Evolutionary conservation across 164 flowering plant genomes (phyloP), one percentile per base, ranked within the genome.

Genomic region (Magnolia officinalis): DNA sequence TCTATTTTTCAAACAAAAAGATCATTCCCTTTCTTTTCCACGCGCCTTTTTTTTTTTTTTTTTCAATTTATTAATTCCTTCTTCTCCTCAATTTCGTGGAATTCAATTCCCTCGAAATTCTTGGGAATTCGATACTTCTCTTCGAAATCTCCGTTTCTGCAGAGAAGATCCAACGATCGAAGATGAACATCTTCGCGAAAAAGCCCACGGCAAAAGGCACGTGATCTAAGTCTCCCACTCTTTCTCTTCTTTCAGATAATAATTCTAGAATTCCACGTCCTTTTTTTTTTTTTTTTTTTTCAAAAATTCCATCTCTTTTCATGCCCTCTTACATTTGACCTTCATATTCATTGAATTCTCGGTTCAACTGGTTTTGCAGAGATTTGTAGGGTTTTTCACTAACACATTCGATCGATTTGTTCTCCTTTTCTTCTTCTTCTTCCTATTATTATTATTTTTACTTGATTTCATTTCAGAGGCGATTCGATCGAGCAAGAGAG

Each of bases 131-230:
- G 67, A 18, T 63, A 4, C 21, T 23, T 7, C 24, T 65, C 68
- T 8, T 65, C 68, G 24, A 23, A 31, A 29, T 68, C 49, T 37
- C 50, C 19, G 49, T 37, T 37, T 70, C 72, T 55, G 13, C 16
- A 16, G 61, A 8, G 18, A 50, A 23, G 61, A 16, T 67, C 77
- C 20, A 8, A 67, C 66, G 58, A 67, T 67, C 23, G 50, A 80
- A 31, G 63, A 90, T 90, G 97, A 92, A 92, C 77, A 79, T 90
- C 80, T 92, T 92, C 85, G 75, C 84, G 65, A 92, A 84, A 61
- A 92, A 92, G 81, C 90, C 97, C 68, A 85, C 89, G 0, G 84
- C 95, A 52, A 92, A 87, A 91, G 97, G 97, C 90, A 77, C 49
- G 72, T 74, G n/a, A 2, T 23, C 61, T 63, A 16, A 2, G 52